These are phyloP conservation scores for Thermothelomyces thermophilus DNA, from an alignment of 2,329 filamentous ascomycete genomes.

Conservation along the genomic window DNA sequence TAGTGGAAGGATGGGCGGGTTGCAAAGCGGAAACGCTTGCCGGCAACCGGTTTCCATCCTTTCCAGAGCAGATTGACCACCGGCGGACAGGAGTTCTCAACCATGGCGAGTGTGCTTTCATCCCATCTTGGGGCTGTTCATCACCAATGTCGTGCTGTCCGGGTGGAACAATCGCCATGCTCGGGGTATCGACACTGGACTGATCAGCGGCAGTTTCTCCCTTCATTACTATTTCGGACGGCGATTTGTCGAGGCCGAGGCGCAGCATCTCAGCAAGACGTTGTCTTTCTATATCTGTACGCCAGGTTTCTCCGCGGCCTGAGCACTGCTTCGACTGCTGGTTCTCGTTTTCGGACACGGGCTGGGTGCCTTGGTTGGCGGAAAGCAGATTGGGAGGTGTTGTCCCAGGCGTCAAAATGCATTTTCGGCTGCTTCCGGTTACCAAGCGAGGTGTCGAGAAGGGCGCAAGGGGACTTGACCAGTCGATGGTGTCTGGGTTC, in stretches of 20 bases:
- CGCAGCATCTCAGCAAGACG: background rate
- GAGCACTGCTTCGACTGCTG: too few relatives aligned
- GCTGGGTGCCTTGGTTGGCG: background rate
- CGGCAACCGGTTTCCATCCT: background rate
- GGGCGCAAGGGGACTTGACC: background rate
- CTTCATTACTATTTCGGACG: background rate
- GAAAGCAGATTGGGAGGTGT: background rate
- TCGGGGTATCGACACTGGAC: background rate
- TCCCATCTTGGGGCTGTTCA: background rate
- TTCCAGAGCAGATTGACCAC: background rate
- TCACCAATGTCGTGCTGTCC: background rate
- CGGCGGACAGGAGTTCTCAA: background rate
- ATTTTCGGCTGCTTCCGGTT: background rate
- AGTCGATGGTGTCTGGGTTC: background rate
- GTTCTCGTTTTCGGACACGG: background rate
- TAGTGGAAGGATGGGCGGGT: too few relatives aligned
- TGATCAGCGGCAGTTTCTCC: background rate
- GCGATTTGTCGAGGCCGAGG: background rate
- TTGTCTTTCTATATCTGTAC: background rate
- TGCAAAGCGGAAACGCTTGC: background rate
- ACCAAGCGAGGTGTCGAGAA: background rate
- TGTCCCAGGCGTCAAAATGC: background rate
- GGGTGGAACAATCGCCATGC: background rate
- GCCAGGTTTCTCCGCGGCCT: background rate
- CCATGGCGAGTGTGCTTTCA: background rate